phyloP scores from a whole-genome alignment of 2,329 filamentous ascomycete genomes.

The Colletotrichum sp. region DNA sequence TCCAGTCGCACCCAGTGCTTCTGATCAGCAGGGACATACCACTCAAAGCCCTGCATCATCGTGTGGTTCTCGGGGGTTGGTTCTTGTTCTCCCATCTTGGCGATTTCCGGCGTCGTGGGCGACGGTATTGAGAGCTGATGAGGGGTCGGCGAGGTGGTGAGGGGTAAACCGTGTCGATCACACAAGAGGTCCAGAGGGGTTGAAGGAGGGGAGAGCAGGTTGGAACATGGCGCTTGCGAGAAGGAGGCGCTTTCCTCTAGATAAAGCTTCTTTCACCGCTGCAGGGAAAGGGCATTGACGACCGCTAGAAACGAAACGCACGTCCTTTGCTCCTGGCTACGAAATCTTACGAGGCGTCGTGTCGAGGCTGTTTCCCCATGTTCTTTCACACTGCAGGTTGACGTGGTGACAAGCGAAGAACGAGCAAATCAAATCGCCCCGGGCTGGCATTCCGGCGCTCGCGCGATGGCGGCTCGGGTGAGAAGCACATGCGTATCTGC shows the following conservation, averaged over 20 bases:
- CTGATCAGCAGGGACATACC: slow-evolving; percentile 70
- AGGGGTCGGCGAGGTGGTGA: not conserved
- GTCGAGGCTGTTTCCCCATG: not conserved
- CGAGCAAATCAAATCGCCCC: not conserved
- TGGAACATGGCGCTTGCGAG: not conserved
- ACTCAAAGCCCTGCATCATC: slow-evolving; percentile 77
- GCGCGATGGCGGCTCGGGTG: not conserved
- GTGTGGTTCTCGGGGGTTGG: slow-evolving; percentile 51
- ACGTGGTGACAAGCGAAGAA: not conserved
- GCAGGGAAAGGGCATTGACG: not conserved
- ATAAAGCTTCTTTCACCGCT: not conserved
- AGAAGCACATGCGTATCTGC: not conserved
- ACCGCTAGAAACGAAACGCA: not conserved
- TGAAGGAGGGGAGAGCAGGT: not conserved
- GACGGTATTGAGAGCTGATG: not conserved
- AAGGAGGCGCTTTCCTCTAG: not conserved
- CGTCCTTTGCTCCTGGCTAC: not conserved
- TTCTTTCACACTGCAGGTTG: not conserved
- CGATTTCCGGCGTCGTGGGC: not conserved
- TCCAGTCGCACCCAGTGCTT: slow-evolving; percentile 68
- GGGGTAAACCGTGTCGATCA: not conserved
- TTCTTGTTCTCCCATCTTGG: slow-evolving; percentile 21
- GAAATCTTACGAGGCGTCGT: not conserved
- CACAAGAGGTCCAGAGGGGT: not conserved
- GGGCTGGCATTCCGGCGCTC: not conserved